phyloP scores from a whole-genome alignment of 768 basidiomycete genomes.

The Lactarius quietus region DNA sequence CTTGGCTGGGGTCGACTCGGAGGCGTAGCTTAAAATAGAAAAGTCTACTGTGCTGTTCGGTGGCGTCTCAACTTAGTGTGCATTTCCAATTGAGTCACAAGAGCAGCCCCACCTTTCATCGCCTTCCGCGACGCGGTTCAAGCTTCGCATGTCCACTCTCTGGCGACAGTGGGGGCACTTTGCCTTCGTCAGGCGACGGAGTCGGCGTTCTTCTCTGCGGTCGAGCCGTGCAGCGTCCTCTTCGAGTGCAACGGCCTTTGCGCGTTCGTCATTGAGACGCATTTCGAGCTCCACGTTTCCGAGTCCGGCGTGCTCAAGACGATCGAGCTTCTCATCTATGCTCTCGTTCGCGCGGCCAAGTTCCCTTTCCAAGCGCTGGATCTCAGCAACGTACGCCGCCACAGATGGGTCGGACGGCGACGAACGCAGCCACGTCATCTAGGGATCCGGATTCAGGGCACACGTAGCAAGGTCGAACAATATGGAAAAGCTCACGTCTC shows the following conservation, averaged over 20 bases:
- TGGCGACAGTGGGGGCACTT: constrained; percentile 68
- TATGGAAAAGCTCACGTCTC: constrained; percentile 54
- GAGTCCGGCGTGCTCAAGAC: constrained; percentile 75
- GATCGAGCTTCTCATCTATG: constrained; percentile 86
- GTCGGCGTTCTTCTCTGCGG: constrained; percentile 66
- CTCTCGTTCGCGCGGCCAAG: constrained; percentile 77
- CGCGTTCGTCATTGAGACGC: constrained; percentile 68
- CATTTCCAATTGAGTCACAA: background rate
- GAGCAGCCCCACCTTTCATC: constrained; percentile 57
- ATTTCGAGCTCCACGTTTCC: constrained; percentile 68
- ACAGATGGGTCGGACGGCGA: constrained; percentile 54
- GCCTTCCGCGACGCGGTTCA: constrained; percentile 39
- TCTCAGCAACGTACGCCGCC: constrained; percentile 66
- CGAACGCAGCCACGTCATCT: constrained; percentile 74
- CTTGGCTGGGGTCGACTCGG: constrained; percentile 62
- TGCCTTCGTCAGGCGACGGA: constrained; percentile 54
- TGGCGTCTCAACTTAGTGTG: background rate
- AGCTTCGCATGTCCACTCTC: constrained; percentile 51
- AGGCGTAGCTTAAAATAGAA: constrained; percentile 43
- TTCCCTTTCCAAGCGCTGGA: constrained; percentile 67
- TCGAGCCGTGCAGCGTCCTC: constrained; percentile 63
- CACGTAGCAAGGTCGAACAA: background rate
- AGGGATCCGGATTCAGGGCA: constrained; percentile 23
- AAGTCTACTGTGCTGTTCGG: constrained; percentile 50
- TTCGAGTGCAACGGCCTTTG: constrained; percentile 53